Evolutionary conservation across 345 rosid genomes (phyloP).

Genomic region (Acer campestre): DNA sequence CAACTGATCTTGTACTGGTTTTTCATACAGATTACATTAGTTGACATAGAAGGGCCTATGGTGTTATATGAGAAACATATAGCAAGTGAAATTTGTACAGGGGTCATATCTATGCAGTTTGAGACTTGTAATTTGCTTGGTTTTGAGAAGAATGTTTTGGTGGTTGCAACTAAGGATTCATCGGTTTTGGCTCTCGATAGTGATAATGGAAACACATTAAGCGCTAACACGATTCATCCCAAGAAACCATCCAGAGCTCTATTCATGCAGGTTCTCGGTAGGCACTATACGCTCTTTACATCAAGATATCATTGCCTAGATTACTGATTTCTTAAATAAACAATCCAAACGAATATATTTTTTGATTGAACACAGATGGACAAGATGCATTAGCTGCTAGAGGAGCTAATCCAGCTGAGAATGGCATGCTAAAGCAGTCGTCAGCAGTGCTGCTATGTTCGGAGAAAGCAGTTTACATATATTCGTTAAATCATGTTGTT

Average conservation of each 20-base stretch:
- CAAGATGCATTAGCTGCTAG: conserved; percentile 38
- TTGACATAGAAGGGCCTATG: conserved; percentile 60
- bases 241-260: conserved; percentile 85
- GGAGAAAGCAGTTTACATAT: conserved; percentile 83
- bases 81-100: conserved; percentile 63
- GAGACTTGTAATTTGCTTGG: conserved; percentile 69
- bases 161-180: conserved; percentile 81
- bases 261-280: conserved; percentile 78
- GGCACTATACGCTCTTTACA: conserved; percentile 14
- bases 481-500: conserved; percentile 62
- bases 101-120: conserved; percentile 67
- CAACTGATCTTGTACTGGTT: not conserved
- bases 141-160: conserved; percentile 77
- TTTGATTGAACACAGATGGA: conserved; percentile 44
- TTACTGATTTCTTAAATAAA: not conserved
- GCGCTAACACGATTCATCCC: conserved; percentile 62
- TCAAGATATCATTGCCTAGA: not conserved
- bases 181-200: conserved; percentile 73
- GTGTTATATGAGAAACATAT: conserved; percentile 59
- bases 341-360: not conserved
- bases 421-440: conserved; percentile 48
- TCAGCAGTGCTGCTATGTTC: conserved; percentile 60
- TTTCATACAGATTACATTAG: conserved; percentile 60
- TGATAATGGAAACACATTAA: conserved; percentile 68
- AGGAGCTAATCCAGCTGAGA: conserved; percentile 47